These are phyloP conservation scores for Populus deltoides DNA, from an alignment of 345 rosid genomes.

Conservation along the genomic window DNA sequence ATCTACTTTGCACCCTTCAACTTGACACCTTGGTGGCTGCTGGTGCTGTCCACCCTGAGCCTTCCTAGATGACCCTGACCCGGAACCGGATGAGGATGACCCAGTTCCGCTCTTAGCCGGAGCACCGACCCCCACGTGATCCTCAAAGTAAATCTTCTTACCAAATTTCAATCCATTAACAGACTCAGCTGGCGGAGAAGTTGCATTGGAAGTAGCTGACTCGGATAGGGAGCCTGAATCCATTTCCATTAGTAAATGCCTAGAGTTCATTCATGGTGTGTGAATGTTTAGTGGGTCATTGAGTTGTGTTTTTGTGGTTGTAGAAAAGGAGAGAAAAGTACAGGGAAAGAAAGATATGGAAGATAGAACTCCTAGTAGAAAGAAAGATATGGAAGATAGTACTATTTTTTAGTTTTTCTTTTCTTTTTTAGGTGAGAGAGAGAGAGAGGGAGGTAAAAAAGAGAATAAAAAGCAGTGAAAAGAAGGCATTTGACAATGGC, in stretches of 20 bases:
- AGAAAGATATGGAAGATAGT: neutral
- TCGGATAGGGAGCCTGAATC: constrained; percentile 57
- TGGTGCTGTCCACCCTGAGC: constrained; percentile 35
- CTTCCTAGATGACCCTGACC: constrained; percentile 35
- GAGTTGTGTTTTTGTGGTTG: neutral
- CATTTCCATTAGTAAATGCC: constrained; percentile 45
- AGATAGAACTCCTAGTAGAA: neutral
- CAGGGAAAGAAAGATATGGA: no score
- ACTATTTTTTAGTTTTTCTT: no score
- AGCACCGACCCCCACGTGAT: constrained; percentile 28
- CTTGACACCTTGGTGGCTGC: constrained; percentile 87
- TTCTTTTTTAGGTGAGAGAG: no score
- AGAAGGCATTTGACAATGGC: constrained; percentile 21
- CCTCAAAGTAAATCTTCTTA: constrained; percentile 76
- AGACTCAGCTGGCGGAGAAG: constrained; percentile 44
- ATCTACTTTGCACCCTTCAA: constrained; percentile 90
- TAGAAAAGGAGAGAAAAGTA: no score
- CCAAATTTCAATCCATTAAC: constrained; percentile 73
- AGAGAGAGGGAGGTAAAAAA: neutral
- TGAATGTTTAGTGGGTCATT: constrained; percentile 2
- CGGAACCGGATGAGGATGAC: constrained; percentile 27
- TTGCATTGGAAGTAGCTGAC: constrained; percentile 33
- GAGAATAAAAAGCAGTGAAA: constrained; percentile 4
- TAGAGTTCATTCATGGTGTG: constrained; percentile 11
- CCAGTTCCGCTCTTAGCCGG: constrained; percentile 13